Evolutionary conservation across 176 grass and related monocot genomes (phyloP).

Genomic region (Rhynchospora breviuscula): DNA sequence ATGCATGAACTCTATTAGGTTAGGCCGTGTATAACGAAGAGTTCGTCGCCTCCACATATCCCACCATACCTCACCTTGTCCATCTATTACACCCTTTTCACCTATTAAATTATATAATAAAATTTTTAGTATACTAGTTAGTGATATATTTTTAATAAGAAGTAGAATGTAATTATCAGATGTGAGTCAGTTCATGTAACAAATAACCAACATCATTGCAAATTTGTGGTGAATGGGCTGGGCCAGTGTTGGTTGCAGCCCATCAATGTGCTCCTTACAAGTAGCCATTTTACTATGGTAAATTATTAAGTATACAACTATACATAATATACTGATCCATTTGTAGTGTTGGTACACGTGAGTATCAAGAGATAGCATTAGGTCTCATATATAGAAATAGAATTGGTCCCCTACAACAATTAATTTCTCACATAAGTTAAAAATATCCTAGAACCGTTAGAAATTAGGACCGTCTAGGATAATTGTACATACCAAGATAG

Average conservation of each 20-base stretch:
- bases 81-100: constrained; percentile 70
- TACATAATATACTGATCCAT: too few relatives aligned
- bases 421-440: neutral
- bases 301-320: too few relatives aligned
- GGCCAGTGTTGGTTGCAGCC: neutral
- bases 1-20: constrained; percentile 75
- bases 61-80: constrained; percentile 92
- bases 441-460: neutral
- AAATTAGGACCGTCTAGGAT: constrained; percentile 7
- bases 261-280: neutral
- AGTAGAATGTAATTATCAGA: neutral
- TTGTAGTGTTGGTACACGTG: too few relatives aligned
- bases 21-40: constrained; percentile 63
- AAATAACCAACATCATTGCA: too few relatives aligned
- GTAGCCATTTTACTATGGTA: too few relatives aligned
- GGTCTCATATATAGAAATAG: neutral
- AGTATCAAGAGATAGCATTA: too few relatives aligned
- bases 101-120: constrained; percentile 22
- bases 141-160: neutral
- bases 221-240: neutral
- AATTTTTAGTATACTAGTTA: neutral
- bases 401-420: neutral
- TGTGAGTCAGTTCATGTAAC: neutral
- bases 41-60: constrained; percentile 74
- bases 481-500: constrained; percentile 20